These are phyloP conservation scores for Myriosclerotinia scirpicola DNA, from an alignment of 2,329 filamentous ascomycete genomes.

Conservation along the genomic window DNA sequence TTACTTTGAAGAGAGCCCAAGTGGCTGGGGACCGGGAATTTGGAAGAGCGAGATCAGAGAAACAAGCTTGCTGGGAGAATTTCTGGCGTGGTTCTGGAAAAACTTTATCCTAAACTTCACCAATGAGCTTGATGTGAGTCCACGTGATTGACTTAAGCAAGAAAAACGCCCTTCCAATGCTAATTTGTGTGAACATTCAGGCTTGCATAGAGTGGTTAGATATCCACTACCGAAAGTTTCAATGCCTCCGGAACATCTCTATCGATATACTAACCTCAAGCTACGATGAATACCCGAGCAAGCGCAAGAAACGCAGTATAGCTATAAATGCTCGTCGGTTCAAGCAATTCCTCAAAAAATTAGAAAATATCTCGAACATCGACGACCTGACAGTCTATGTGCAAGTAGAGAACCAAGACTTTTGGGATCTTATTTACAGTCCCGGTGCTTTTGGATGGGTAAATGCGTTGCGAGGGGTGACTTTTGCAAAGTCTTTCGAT, in stretches of 20 bases:
- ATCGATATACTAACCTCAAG: not conserved
- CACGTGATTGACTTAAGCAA: not conserved
- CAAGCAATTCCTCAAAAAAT: not conserved
- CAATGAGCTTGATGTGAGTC: not conserved
- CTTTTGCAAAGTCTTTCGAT: not conserved
- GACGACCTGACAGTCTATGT: not conserved
- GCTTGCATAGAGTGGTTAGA: not conserved
- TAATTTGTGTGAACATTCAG: not conserved
- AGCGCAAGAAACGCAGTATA: too few species aligned
- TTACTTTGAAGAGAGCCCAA: not conserved
- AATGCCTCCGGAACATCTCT: not conserved
- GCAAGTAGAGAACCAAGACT: not conserved
- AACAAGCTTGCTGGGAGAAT: not conserved
- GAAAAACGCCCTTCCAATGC: not conserved
- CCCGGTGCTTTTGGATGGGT: not conserved
- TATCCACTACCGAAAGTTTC: not conserved
- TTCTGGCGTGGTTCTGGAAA: not conserved
- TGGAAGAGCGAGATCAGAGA: not conserved
- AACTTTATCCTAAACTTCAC: not conserved
- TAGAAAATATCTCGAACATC: not conserved
- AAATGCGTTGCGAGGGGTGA: not conserved
- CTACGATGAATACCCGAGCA: not conserved
- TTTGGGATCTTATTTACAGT: not conserved
- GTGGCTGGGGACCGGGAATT: not conserved
- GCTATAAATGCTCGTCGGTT: not conserved